These are phyloP conservation scores for Fusarium floridanum DNA, from an alignment of 2,329 filamentous ascomycete genomes.

Conservation along the genomic window DNA sequence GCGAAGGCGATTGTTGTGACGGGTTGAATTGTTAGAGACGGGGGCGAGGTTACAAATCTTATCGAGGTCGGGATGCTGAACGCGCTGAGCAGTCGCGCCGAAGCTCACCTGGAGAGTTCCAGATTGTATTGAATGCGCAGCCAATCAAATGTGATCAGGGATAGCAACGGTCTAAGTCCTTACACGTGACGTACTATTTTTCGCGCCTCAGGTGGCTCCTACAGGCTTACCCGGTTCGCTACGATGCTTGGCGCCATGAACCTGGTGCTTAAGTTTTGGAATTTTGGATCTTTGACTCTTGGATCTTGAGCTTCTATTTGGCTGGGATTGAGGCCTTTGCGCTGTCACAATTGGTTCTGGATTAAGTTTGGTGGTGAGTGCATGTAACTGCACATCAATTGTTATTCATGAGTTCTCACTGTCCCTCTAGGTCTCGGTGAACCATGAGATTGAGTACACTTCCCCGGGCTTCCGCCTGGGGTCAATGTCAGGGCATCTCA, in stretches of 20 bases:
- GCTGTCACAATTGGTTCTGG: background rate
- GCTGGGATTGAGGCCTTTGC: constrained; percentile 11
- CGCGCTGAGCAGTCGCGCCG: constrained; percentile 21
- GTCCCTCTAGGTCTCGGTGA: constrained; percentile 20
- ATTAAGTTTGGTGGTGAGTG: constrained; percentile 27
- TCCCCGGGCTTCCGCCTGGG: constrained; percentile 41
- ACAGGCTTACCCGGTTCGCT: constrained; percentile 4
- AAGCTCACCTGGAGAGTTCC: constrained; percentile 10
- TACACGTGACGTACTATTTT: constrained; percentile 29
- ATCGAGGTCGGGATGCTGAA: background rate
- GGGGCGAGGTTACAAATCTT: constrained; percentile 8
- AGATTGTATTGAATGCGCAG: constrained; percentile 28
- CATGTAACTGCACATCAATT: constrained; percentile 9
- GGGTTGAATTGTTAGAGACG: background rate
- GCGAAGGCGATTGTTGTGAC: background rate
- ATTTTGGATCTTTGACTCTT: constrained; percentile 24
- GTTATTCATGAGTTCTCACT: constrained; percentile 17
- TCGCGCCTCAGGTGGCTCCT: constrained; percentile 1
- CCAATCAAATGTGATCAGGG: constrained; percentile 27
- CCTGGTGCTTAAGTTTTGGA: constrained; percentile 11
- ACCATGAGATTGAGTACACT: constrained; percentile 42
- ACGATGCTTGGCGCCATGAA: constrained; percentile 22
- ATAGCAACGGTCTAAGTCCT: background rate
- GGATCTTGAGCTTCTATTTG: constrained; percentile 7
- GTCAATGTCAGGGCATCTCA: constrained; percentile 36